Percentiles rank a stretch among this genome's conserved stretches.
Conservation (phyloP, 2,329 filamentous ascomycete genomes). For the Xylariaceae sp. region DNA sequence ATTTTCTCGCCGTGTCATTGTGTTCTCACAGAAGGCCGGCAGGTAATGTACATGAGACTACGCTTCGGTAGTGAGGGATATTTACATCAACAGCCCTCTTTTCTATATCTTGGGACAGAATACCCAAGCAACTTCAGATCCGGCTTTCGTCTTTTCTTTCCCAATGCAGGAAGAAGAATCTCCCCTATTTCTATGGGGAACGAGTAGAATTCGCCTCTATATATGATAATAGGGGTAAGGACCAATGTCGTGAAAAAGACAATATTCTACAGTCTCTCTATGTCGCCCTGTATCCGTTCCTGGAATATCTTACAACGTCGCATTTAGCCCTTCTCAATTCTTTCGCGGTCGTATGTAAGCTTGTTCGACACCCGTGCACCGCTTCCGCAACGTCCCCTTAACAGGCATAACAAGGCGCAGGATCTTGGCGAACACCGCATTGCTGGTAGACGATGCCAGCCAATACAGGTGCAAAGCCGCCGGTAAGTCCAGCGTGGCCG, state of each 20-base stretch:
- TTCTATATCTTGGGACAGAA: no score
- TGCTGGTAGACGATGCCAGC: conserved; percentile 34
- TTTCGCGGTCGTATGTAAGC: conserved; percentile 20
- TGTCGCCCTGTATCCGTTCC: not conserved
- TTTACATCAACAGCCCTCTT: no score
- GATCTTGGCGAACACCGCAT: conserved; percentile 19
- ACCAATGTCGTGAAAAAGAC: not conserved
- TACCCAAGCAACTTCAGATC: no score
- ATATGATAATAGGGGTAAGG: not conserved
- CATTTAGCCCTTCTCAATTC: not conserved
- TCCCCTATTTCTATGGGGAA: no score
- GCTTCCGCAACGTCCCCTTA: conserved; percentile 9
- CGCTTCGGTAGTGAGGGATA: no score
- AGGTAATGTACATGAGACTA: not conserved
- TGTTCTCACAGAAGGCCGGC: not conserved
- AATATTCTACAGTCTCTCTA: not conserved
- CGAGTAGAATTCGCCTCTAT: no score
- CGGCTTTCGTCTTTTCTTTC: no score
- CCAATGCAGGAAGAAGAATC: no score
- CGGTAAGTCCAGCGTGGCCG: conserved; percentile 37
- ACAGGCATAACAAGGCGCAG: conserved; percentile 28
- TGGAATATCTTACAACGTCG: not conserved
- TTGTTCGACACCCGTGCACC: conserved; percentile 22
- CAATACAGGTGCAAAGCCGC: conserved; percentile 42
- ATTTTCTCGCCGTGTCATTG: not conserved